These are phyloP conservation scores for Tuber calosporum DNA, from an alignment of 495 filamentous ascomycete species.

Conservation along the genomic window DNA sequence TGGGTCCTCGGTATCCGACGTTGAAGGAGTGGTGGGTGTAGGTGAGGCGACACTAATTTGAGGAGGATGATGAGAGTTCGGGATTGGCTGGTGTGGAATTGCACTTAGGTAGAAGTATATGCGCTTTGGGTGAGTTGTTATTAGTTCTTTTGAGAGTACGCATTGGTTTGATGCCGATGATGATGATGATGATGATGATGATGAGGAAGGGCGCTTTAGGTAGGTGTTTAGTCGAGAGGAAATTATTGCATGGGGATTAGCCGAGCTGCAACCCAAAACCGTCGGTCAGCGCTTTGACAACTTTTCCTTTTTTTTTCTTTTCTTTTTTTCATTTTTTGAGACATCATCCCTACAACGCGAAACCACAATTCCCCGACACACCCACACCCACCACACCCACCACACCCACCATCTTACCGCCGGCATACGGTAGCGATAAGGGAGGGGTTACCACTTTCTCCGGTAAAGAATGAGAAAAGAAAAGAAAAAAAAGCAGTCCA, in stretches of 20 bases:
- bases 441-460: constrained; percentile 3
- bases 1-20: neutral
- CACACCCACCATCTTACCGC: constrained; percentile 3
- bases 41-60: constrained; percentile 62
- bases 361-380: constrained; percentile 4
- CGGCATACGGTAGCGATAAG: neutral
- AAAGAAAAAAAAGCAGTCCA: constrained; percentile 1
- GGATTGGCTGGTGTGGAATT: constrained; percentile 70
- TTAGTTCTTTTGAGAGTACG: constrained; percentile 84
- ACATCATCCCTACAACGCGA: constrained; percentile 1
- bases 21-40: neutral
- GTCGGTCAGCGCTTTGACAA: constrained; percentile 20
- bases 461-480: neutral
- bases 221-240: constrained; percentile 85
- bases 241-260: constrained; percentile 89
- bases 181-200: constrained; percentile 58
- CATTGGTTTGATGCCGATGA: constrained; percentile 53
- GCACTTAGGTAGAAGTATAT: constrained; percentile 95
- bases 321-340: neutral
- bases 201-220: constrained; percentile 58
- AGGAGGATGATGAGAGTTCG: constrained; percentile 42
- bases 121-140: constrained; percentile 83
- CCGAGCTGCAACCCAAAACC: constrained; percentile 58
- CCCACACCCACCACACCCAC: constrained; percentile 23
- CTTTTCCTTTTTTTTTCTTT: neutral